Percentiles rank a stretch among this genome's conserved stretches.
Conservation (phyloP, 495 filamentous ascomycete species). For the Hypoxylon subgilvum region DNA sequence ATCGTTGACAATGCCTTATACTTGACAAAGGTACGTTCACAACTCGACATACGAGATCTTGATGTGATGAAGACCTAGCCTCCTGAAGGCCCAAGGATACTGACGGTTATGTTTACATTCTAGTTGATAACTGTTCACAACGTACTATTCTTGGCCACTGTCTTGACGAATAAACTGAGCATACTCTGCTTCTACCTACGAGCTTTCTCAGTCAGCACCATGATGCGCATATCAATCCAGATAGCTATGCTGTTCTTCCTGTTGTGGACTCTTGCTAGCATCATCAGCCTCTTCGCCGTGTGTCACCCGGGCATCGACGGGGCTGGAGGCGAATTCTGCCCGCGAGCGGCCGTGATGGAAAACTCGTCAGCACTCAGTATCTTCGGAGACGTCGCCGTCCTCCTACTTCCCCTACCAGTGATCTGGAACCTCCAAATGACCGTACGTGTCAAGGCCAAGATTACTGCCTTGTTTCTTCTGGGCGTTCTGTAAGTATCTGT, state of each 20-base stretch:
- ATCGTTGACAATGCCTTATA: not conserved
- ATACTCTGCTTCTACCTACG: conserved; percentile 14
- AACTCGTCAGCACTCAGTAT: conserved; percentile 13
- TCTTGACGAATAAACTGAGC: conserved; percentile 1
- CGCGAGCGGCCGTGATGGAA: not conserved
- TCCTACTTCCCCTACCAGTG: conserved; percentile 43
- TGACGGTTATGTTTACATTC: not conserved
- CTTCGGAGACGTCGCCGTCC: conserved; percentile 42
- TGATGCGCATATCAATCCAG: not conserved
- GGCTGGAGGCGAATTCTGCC: not conserved
- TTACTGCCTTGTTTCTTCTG: conserved; percentile 23
- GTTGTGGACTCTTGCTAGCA: not conserved
- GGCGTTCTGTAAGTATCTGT: conserved; percentile 11
- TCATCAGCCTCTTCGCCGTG: not conserved
- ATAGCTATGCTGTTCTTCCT: not conserved
- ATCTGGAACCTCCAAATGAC: conserved; percentile 44
- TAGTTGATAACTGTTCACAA: conserved; percentile 7
- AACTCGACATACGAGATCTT: not conserved
- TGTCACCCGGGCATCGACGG: not conserved
- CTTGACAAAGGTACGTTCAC: not conserved
- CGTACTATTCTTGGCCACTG: not conserved
- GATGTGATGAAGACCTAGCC: no score
- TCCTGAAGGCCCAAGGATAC: not conserved
- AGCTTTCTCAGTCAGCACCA: not conserved
- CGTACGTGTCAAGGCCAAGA: conserved; percentile 27